Evolutionary conservation across 2,329 filamentous ascomycete genomes (phyloP).

Genomic region (Rhinocladiella mackenziei): DNA sequence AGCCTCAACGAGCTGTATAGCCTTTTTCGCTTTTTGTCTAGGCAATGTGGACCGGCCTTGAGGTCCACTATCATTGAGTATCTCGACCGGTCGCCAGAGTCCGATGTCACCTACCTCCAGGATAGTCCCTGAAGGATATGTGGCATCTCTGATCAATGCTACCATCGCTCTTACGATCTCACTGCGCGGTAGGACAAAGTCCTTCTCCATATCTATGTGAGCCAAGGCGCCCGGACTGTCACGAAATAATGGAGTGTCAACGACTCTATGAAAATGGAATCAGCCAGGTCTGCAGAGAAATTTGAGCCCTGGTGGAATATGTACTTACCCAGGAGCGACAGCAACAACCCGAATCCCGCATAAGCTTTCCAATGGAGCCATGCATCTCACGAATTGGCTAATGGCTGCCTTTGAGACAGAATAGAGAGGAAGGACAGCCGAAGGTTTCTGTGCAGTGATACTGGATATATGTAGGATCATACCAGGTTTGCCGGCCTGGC

Average conservation of each 20-base stretch:
- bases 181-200: constrained; percentile 56
- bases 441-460: constrained; percentile 42
- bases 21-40: too few species aligned
- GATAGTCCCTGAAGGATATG: constrained; percentile 45
- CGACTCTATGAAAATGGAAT: constrained; percentile 50
- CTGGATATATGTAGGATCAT: constrained; percentile 46
- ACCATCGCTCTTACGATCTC: constrained; percentile 58
- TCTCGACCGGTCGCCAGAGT: constrained; percentile 48
- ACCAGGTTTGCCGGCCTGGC: background rate
- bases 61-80: constrained; percentile 46
- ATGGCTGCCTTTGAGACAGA: constrained; percentile 47
- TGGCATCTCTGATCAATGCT: constrained; percentile 49
- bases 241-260: constrained; percentile 59
- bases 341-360: constrained; percentile 55
- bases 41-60: too few species aligned
- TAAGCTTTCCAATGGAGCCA: constrained; percentile 46
- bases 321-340: constrained; percentile 48
- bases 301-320: background rate
- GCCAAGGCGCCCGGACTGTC: constrained; percentile 57
- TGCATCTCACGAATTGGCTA: constrained; percentile 45
- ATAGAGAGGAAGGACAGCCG: constrained; percentile 44
- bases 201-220: constrained; percentile 45
- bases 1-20: too few species aligned
- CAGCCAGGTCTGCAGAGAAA: too few species aligned
- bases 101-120: constrained; percentile 51